These are phyloP conservation scores for Lactarius akahatsu DNA, from an alignment of 768 basidiomycete genomes.

Conservation along the genomic window DNA sequence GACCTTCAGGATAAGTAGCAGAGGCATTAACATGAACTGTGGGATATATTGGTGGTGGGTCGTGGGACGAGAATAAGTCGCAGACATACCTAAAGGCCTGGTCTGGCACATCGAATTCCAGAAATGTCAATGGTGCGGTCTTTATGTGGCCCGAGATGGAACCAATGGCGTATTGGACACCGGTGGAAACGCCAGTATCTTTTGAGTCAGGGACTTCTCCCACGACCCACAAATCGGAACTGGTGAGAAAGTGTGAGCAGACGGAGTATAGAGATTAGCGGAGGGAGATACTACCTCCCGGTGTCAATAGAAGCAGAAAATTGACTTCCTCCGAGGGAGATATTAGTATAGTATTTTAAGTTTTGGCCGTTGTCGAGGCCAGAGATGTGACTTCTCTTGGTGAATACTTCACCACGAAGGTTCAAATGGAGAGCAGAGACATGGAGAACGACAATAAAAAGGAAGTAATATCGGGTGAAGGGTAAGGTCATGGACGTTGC, in stretches of 20 bases:
- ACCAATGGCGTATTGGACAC: constrained; percentile 56
- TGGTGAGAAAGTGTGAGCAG: constrained; percentile 32
- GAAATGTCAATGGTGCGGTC: constrained; percentile 45
- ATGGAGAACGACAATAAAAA: background rate
- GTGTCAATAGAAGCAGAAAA: constrained; percentile 46
- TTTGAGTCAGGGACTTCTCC: constrained; percentile 42
- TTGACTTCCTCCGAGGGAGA: constrained; percentile 39
- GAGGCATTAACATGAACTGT: constrained; percentile 45
- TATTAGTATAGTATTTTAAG: constrained; percentile 40
- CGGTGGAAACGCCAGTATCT: constrained; percentile 40
- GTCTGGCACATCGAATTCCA: constrained; percentile 44
- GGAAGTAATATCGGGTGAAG: background rate
- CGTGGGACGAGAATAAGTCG: background rate
- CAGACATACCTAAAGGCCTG: constrained; percentile 50
- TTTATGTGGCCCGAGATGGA: constrained; percentile 47
- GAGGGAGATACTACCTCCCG: constrained; percentile 39
- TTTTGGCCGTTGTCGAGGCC: constrained; percentile 36
- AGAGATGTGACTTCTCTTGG: constrained; percentile 34
- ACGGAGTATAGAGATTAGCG: background rate
- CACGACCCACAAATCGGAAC: constrained; percentile 66
- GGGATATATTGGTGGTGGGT: background rate
- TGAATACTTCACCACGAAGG: constrained; percentile 24
- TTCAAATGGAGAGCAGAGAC: constrained; percentile 5
- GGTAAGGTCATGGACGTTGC: background rate
- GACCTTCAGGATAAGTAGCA: constrained; percentile 35